Evolutionary conservation across 495 filamentous ascomycete genomes (phyloP).

Genomic region (Aspergillus haitiensis): DNA sequence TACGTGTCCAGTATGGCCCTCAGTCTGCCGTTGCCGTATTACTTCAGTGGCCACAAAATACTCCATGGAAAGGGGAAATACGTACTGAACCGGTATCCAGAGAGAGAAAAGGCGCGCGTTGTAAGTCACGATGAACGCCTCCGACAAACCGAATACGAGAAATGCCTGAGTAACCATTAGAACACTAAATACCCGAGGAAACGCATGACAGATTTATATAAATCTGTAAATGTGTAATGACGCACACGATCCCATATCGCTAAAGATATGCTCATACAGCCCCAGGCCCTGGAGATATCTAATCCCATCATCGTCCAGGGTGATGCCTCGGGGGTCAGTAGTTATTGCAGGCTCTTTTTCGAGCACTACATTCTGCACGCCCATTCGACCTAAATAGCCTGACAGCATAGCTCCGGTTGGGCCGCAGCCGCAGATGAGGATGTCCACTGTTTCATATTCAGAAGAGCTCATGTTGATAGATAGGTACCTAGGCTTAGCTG

Average conservation of each 20-base stretch:
- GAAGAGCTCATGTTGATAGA: neutral
- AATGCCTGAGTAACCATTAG: conserved; percentile 24
- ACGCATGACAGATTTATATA: no score
- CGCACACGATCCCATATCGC: conserved; percentile 35
- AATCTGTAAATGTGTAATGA: no score
- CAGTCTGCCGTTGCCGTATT: conserved; percentile 19
- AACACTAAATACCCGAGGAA: neutral
- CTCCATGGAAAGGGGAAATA: neutral
- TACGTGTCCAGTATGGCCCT: conserved; percentile 34
- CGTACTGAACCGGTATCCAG: conserved; percentile 31
- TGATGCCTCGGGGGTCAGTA: conserved; percentile 51
- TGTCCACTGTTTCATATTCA: conserved; percentile 31
- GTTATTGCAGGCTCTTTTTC: conserved; percentile 47
- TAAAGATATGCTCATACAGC: conserved; percentile 41
- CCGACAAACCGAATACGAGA: conserved; percentile 27
- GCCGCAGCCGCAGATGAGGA: conserved; percentile 42
- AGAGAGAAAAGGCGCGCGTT: conserved; percentile 26
- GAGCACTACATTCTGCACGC: conserved; percentile 35
- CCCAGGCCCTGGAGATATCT: conserved; percentile 46
- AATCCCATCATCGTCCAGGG: conserved; percentile 52
- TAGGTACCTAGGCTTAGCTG: no score
- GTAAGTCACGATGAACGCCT: conserved; percentile 19
- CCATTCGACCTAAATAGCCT: conserved; percentile 31
- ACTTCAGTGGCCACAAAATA: neutral
- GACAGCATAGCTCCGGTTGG: conserved; percentile 42